Conservation (phyloP, 257 asterid species). For the Leonotis leonurus region DNA sequence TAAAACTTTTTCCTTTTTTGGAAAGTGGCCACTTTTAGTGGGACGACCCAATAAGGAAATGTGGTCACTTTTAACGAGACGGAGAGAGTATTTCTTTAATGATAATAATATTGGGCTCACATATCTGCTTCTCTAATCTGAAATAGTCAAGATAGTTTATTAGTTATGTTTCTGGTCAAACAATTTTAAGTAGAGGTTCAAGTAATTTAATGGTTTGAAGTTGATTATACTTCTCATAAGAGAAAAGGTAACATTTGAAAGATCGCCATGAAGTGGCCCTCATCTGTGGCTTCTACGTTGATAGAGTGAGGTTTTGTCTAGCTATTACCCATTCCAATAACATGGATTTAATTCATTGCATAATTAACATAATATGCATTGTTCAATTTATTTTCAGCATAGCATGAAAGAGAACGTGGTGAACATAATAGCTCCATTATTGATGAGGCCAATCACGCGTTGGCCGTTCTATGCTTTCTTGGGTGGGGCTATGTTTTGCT, state of each 20-base stretch:
- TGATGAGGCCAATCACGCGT: conserved; percentile 74
- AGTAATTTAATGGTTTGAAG: neutral
- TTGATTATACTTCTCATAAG: neutral
- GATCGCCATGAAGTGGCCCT: neutral
- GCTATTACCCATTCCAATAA: too few species aligned
- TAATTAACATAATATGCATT: neutral
- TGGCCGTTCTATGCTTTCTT: conserved; percentile 96
- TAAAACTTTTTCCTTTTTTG: too few species aligned
- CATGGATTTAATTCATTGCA: neutral
- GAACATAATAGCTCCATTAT: conserved; percentile 65
- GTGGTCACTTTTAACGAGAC: too few species aligned
- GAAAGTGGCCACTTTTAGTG: too few species aligned
- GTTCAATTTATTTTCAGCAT: conserved; percentile 36
- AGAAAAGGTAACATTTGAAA: neutral
- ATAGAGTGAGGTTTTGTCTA: neutral
- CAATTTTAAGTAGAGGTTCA: neutral
- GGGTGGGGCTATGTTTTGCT: conserved; percentile 97
- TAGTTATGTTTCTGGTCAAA: neutral
- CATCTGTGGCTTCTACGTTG: neutral
- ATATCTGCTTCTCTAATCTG: neutral
- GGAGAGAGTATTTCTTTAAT: too few species aligned
- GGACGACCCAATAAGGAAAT: too few species aligned
- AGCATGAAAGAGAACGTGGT: conserved; percentile 69
- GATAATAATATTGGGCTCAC: neutral
- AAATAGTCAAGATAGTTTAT: neutral